phyloP scores from a whole-genome alignment of 1,139 yeast genomes.

The Yamadazyma triangularis region DNA sequence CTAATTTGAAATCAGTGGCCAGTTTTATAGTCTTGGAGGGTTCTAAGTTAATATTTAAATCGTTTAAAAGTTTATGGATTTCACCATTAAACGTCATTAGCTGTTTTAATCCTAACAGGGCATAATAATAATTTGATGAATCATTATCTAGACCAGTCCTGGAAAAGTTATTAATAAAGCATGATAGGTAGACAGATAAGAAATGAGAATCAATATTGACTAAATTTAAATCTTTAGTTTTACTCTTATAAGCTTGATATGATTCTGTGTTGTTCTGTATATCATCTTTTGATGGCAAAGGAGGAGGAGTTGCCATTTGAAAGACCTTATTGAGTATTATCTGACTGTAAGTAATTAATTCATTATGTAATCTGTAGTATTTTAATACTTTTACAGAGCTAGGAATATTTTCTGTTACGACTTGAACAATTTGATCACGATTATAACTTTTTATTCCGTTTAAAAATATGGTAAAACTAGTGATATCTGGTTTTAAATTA shows the following conservation, averaged over 20 bases:
- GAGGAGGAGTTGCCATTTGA: conserved; percentile 29
- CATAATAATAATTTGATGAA: conserved; percentile 2
- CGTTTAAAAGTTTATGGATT: conserved; percentile 3
- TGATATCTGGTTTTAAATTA: conserved; percentile 27
- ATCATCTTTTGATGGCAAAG: conserved; percentile 27
- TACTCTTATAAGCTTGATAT: conserved; percentile 13
- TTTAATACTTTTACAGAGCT: conserved; percentile 17
- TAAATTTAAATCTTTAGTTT: conserved; percentile 12
- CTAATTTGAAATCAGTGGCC: background rate
- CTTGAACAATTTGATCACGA: conserved; percentile 14
- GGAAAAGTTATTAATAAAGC: conserved; percentile 23
- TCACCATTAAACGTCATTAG: conserved; percentile 5
- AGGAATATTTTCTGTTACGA: conserved; percentile 15
- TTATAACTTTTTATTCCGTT: conserved; percentile 30
- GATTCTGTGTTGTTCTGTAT: conserved; percentile 17
- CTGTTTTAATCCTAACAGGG: conserved; percentile 3
- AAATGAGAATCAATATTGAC: conserved; percentile 29
- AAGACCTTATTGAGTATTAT: conserved; percentile 12
- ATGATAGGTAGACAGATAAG: conserved; percentile 25
- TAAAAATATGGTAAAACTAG: conserved; percentile 38
- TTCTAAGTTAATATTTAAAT: conserved; percentile 4
- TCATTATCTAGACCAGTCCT: conserved; percentile 22
- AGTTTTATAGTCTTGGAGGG: background rate
- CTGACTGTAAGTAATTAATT: conserved; percentile 23
- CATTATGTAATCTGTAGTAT: conserved; percentile 26